Base-by-base conservation (phyloP, 2,329 filamentous ascomycete species). In the Pleomassaria siparia region DNA sequence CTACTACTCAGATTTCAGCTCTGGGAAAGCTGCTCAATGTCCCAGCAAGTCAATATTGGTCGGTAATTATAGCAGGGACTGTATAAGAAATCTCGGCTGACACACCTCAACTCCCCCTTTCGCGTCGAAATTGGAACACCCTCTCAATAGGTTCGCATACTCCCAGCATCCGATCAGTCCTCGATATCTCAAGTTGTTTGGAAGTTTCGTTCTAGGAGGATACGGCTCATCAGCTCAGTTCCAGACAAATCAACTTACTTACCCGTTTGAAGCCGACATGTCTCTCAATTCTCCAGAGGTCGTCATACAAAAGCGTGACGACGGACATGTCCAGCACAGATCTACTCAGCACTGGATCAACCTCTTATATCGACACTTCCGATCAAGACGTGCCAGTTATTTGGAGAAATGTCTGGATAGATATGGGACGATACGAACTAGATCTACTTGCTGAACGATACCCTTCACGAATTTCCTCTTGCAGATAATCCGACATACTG, bases 291-390 rank as follows among this genome's bases (percentile, higher is more conserved):
- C 64, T 28, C 60, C n/a, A n/a, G n/a, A 62, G 22, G 56, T 63
- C 11, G 56, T 54, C 24, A 54, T 65, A 13, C 63, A 65, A n/a
- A 21, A 46, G 40, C 6, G 56, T 67, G 21, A 54, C 56, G 10
- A 53, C 55, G 0, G 61, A 57, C 41, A 21, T 55, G 16, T 53
- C 54, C 6, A 59, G 65, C 21, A 51, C 49, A 3, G 36, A 54
- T 11, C 48, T 64, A 9, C 32, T 62, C 9, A 54, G 40, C 20
- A 44, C 46, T 7, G 54, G 59, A 2, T 59, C 67, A 21, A 56
- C 65, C 18, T 55, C 64, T 7, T 65, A 66, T 44, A 63, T 74
- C 43, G 70, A 74, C 49, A 69, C 69, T 76, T 5, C 72, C 73
- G 2, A 32, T 47, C 2, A 59, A 60, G 15, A 60, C 59, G 1